Conservation (phyloP, 2,329 filamentous ascomycete genomes). For the Pezicula neosporulosa region DNA sequence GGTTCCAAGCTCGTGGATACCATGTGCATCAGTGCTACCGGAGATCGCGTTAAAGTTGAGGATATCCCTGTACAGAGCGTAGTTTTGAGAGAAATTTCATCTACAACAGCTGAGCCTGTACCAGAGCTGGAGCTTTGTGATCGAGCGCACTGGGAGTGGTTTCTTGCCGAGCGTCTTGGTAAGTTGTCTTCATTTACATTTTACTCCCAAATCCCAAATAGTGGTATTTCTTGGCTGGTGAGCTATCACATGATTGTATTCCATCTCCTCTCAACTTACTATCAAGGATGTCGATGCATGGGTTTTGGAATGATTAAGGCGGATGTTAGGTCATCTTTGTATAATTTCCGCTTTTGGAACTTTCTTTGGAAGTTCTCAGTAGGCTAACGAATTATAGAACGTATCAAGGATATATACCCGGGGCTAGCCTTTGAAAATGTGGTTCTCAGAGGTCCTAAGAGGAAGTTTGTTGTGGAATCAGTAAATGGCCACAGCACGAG, state of each 20-base stretch:
- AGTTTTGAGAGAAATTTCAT: constrained; percentile 55
- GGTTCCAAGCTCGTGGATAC: constrained; percentile 70
- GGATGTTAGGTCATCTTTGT: background rate
- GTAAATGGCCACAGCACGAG: constrained; percentile 47
- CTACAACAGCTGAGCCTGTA: constrained; percentile 24
- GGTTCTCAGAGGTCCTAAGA: constrained; percentile 50
- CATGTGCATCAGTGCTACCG: constrained; percentile 55
- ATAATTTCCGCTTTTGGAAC: background rate
- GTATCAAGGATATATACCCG: constrained; percentile 65
- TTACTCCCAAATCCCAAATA: background rate
- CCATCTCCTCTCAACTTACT: too few relatives aligned
- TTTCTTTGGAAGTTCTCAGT: background rate
- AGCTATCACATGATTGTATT: too few relatives aligned
- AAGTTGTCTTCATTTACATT: constrained; percentile 11
- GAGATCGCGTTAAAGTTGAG: constrained; percentile 29
- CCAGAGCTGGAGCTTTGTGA: constrained; percentile 31
- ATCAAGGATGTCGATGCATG: too few relatives aligned
- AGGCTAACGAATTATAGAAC: constrained; percentile 36
- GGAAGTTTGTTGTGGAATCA: constrained; percentile 57
- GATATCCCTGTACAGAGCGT: constrained; percentile 52
- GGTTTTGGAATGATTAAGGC: too few relatives aligned
- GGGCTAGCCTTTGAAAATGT: constrained; percentile 69
- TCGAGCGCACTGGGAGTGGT: constrained; percentile 43
- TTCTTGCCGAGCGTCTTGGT: constrained; percentile 38
- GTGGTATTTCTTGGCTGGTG: too few relatives aligned